Conservation (phyloP, 192 early-diverging fungal species). For the Entophlyctis luteolus region DNA sequence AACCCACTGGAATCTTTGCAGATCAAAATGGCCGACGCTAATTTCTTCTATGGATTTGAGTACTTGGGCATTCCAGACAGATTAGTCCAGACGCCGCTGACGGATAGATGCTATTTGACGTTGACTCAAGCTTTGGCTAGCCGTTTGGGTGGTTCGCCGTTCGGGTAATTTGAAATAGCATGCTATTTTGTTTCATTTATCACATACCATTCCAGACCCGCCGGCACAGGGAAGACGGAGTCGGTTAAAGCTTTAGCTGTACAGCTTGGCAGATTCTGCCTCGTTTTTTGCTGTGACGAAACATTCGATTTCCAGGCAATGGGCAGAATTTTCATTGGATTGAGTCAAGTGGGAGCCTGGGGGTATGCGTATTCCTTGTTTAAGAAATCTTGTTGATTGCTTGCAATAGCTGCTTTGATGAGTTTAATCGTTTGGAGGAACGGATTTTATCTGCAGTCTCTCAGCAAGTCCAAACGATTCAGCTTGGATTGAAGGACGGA, state of each 20-base stretch:
- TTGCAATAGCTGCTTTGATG: conserved; percentile 67
- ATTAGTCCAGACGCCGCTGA: conserved; percentile 97
- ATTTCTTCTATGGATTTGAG: conserved; percentile 95
- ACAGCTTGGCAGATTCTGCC: conserved; percentile 91
- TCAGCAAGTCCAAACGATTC: conserved; percentile 99
- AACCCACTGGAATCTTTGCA: conserved; percentile 69
- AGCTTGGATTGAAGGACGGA: conserved; percentile 80
- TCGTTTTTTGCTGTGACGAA: conserved; percentile 99
- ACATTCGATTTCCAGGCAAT: conserved; percentile 99
- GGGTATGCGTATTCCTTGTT: conserved; percentile 56
- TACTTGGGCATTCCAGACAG: conserved; percentile 96
- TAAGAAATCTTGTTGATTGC: background rate
- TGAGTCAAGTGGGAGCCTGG: conserved; percentile 99
- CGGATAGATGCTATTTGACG: conserved; percentile 98
- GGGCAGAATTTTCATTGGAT: conserved; percentile 99
- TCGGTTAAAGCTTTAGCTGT: conserved; percentile 95
- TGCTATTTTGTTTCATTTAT: background rate
- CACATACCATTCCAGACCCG: conserved; percentile 60
- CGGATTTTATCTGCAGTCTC: conserved; percentile 97
- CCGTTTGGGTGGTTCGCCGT: conserved; percentile 92
- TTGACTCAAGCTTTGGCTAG: conserved; percentile 93
- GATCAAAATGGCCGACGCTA: conserved; percentile 90
- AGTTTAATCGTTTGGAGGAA: conserved; percentile 99
- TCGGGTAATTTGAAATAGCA: conserved; percentile 44
- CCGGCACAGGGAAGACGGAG: conserved; percentile 99